Evolutionary conservation across 1,284 basidiomycete genomes (phyloP).

Genomic region (Moniliophthora roreri): DNA sequence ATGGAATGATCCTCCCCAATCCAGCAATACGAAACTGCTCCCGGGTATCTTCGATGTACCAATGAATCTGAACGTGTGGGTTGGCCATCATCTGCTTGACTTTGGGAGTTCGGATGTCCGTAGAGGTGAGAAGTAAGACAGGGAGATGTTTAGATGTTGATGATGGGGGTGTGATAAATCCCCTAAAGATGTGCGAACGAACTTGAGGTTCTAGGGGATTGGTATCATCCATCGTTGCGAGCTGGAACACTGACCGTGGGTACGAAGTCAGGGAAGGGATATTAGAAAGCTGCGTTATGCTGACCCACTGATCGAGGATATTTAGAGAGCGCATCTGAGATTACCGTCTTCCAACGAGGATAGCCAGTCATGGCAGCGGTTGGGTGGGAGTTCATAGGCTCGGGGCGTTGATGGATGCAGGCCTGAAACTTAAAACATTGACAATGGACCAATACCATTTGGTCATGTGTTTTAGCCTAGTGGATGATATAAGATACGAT

Average conservation of each 20-base stretch:
- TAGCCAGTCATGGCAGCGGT: too few relatives aligned
- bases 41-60: constrained; percentile 55
- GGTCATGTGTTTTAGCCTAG: too few relatives aligned
- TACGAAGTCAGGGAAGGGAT: constrained; percentile 1
- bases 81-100: constrained; percentile 46
- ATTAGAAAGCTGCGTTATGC: constrained; percentile 12
- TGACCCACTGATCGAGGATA: constrained; percentile 45
- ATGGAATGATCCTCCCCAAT: constrained; percentile 44
- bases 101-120: constrained; percentile 64
- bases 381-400: too few relatives aligned
- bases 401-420: too few relatives aligned
- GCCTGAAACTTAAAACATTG: too few relatives aligned
- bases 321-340: constrained; percentile 44
- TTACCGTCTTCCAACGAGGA: constrained; percentile 52
- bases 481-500: too few relatives aligned
- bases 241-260: constrained; percentile 52
- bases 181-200: constrained; percentile 60
- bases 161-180: constrained; percentile 41
- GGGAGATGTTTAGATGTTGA: constrained; percentile 32
- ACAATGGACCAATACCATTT: too few relatives aligned
- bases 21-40: constrained; percentile 64
- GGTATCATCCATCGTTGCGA: constrained; percentile 53
- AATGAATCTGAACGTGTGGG: constrained; percentile 50
- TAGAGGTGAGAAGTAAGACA: constrained; percentile 57
- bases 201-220: constrained; percentile 46